Evolutionary conservation across 148 eudicot genomes (phyloP).

Genomic region (Amaranthus palmeri): DNA sequence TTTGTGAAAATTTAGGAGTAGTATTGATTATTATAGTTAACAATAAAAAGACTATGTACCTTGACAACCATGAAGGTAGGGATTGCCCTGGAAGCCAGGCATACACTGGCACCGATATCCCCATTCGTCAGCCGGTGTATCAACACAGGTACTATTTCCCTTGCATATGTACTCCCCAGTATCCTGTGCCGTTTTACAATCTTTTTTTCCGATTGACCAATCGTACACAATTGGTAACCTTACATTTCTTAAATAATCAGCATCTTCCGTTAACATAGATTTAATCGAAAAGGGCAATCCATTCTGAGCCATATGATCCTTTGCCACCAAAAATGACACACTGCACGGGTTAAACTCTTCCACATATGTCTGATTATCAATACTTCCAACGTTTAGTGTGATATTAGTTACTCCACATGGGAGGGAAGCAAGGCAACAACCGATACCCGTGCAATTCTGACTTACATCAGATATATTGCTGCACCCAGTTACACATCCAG

Average conservation of each 20-base stretch:
- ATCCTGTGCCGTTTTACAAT: background rate
- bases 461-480: background rate
- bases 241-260: background rate
- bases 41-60: background rate
- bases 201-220: background rate
- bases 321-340: conserved; percentile 14
- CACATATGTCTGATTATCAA: background rate
- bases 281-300: too few species aligned
- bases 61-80: background rate
- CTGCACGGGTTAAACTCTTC: conserved; percentile 10
- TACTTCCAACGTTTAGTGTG: background rate
- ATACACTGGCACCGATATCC: background rate
- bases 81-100: background rate
- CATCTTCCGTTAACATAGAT: too few species aligned
- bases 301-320: background rate
- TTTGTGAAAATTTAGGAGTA: background rate
- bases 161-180: background rate
- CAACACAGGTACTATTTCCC: background rate
- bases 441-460: conserved; percentile 8
- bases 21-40: background rate
- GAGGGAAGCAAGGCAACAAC: conserved; percentile 13
- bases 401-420: conserved; percentile 2
- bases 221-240: conserved; percentile 7
- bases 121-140: background rate
- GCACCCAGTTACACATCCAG: conserved; percentile 20